These are phyloP conservation scores for Cerrena zonata DNA, from an alignment of 1,284 basidiomycete species.

Conservation along the genomic window DNA sequence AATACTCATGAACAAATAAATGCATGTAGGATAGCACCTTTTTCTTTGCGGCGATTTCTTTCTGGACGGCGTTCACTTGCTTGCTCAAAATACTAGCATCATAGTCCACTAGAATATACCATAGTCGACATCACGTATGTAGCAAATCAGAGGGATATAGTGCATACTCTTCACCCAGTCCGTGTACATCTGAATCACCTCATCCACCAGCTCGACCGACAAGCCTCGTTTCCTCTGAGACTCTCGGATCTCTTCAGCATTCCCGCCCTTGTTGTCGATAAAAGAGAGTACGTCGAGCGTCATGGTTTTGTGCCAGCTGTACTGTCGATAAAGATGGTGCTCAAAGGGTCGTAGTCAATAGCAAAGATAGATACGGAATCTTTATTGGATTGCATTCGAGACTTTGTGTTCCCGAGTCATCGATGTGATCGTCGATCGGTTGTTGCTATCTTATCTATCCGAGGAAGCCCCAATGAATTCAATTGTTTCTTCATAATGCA, in stretches of 20 bases:
- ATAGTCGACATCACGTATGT: background rate
- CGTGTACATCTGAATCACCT: slow-evolving; percentile 86
- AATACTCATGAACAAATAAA: background rate
- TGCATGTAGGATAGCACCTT: slow-evolving; percentile 48
- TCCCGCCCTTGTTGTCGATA: slow-evolving; percentile 86
- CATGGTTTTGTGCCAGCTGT: slow-evolving; percentile 33
- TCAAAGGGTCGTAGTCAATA: background rate
- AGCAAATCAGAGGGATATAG: slow-evolving; percentile 14
- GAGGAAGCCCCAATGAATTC: background rate
- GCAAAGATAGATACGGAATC: background rate
- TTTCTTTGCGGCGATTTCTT: slow-evolving; percentile 90
- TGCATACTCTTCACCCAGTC: slow-evolving; percentile 85
- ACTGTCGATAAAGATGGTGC: background rate
- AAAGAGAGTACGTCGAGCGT: slow-evolving; percentile 76
- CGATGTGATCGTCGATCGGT: slow-evolving; percentile 5
- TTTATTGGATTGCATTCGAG: slow-evolving; percentile 1
- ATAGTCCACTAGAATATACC: slow-evolving; percentile 65
- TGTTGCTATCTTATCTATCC: slow-evolving; percentile 5
- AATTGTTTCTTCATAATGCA: too few species aligned
- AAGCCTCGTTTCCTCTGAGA: slow-evolving; percentile 90
- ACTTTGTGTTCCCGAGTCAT: slow-evolving; percentile 5
- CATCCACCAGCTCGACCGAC: slow-evolving; percentile 86
- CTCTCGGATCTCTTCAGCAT: slow-evolving; percentile 87
- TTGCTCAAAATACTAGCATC: slow-evolving; percentile 76
- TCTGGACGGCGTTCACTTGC: slow-evolving; percentile 85